phyloP scores from a whole-genome alignment of 2,329 filamentous ascomycete genomes.

The Cordyceps javanica region DNA sequence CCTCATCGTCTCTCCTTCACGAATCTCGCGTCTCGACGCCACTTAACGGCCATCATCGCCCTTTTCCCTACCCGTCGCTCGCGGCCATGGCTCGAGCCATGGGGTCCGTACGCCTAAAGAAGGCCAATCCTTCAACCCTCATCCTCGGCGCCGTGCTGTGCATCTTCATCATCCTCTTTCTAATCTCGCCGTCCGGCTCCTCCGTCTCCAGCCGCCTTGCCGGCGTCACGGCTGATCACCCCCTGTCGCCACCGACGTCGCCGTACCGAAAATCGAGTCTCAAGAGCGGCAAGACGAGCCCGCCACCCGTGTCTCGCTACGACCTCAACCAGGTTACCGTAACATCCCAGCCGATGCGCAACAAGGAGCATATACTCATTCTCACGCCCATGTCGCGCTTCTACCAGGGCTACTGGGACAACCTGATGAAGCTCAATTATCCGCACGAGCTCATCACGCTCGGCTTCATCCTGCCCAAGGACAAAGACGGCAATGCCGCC shows the following conservation, averaged over 20 bases:
- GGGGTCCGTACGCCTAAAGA: constrained; percentile 67
- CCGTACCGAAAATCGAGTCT: constrained; percentile 36
- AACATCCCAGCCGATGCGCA: constrained; percentile 65
- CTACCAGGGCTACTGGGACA: constrained; percentile 94
- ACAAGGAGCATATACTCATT: constrained; percentile 81
- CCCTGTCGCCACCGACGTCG: constrained; percentile 37
- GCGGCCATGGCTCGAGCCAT: constrained; percentile 50
- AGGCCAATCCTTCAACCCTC: constrained; percentile 71
- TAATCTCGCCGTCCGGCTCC: constrained; percentile 48
- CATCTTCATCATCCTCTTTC: constrained; percentile 63
- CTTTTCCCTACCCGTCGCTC: not conserved
- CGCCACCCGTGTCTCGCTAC: constrained; percentile 87
- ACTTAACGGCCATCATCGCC: not conserved
- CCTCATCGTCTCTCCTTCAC: constrained; percentile 1
- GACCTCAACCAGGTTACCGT: constrained; percentile 93
- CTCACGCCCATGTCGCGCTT: constrained; percentile 90
- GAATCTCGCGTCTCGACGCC: not conserved
- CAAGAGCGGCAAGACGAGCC: constrained; percentile 31
- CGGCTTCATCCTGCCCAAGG: constrained; percentile 94
- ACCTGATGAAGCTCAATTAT: constrained; percentile 75
- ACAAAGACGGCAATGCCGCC: constrained; percentile 82
- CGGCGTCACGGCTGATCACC: constrained; percentile 37
- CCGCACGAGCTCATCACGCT: constrained; percentile 92
- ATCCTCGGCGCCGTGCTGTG: constrained; percentile 65
- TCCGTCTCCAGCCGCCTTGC: constrained; percentile 40